Evolutionary conservation across 2,329 filamentous ascomycete species (phyloP), one percentile per base, ranked within the genome.

Genomic region (Phialophora verrucosa): DNA sequence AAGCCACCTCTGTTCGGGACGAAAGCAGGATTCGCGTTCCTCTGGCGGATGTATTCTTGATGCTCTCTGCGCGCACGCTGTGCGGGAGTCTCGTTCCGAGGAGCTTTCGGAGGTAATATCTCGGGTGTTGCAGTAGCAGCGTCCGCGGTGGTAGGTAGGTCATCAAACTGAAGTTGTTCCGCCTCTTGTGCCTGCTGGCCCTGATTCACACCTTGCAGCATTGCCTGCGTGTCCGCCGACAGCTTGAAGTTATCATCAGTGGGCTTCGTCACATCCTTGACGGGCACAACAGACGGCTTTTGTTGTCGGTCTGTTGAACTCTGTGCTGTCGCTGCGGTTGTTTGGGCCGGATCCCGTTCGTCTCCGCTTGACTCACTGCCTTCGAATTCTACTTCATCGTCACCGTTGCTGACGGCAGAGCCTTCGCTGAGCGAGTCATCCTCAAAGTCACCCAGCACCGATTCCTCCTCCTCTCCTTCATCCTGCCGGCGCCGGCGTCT

Each of bases 1-100:
- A 98, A 98, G 69, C 91, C 90, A 66, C 95, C 95, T 71, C 94
- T 85, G 75, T 96, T 97, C 62, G 95, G 94, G 63, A 97, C 94
- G 79, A 97, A 97, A 11, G 93, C 89, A 42, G 94, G 94, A 77
- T 97, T 92, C 73, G 92, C 89, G 76, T 96, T 92, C 73, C 92
- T 87, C 78, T 91, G 91, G 80, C 90, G 92, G 80, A 90, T 89
- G 81, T 96, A 96, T 75, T 96, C 92, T 70, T 97, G 93, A 74
- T 96, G 92, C 75, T 97, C 93, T 72, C 91, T 88, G 70, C 91
- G 88, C 77, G 91, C 89, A 71, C 88, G 85, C 69, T 95, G 91
- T 61, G 86, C 85, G 65, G 87, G 81, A 38, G 85, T 84, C 74
- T 89, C 88, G 70, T 84, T 82, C 58, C 74, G 76, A 42, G 74